Evolutionary conservation across 2,329 filamentous ascomycete genomes (phyloP).

Genomic region (Aspergillus fumigatus): DNA sequence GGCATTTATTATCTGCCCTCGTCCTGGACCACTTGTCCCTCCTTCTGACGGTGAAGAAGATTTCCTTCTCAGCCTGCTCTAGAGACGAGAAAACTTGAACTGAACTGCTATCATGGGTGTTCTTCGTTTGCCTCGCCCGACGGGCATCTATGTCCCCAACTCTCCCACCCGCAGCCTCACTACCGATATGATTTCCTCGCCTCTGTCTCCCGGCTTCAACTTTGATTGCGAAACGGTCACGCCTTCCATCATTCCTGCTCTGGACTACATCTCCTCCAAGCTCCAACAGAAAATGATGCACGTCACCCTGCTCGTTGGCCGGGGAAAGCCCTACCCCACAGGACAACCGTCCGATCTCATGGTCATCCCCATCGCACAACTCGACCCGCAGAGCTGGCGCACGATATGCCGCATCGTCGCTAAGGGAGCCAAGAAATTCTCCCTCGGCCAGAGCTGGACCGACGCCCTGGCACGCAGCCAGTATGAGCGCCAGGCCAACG

Average conservation of each 20-base stretch:
- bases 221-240: constrained; percentile 36
- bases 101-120: constrained; percentile 26
- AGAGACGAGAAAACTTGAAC: background rate
- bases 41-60: background rate
- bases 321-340: constrained; percentile 36
- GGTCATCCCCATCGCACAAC: constrained; percentile 33
- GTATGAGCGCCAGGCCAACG: constrained; percentile 31
- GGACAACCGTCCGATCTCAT: constrained; percentile 35
- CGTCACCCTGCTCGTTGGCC: constrained; percentile 38
- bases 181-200: constrained; percentile 39
- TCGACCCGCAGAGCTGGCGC: constrained; percentile 28
- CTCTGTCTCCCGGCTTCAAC: constrained; percentile 35
- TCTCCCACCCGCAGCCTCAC: constrained; percentile 34
- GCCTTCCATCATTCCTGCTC: constrained; percentile 33
- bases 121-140: constrained; percentile 32
- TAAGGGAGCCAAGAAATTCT: constrained; percentile 36
- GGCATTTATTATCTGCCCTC: background rate
- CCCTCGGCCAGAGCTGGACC: constrained; percentile 36
- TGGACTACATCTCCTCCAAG: constrained; percentile 40
- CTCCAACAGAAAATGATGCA: constrained; percentile 37
- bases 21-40: background rate
- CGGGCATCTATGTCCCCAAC: constrained; percentile 32
- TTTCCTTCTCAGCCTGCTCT: background rate
- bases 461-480: constrained; percentile 35
- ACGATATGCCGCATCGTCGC: constrained; percentile 31